Conservation (phyloP, 2,329 filamentous ascomycete species). For the Fusarium bactridioides region DNA sequence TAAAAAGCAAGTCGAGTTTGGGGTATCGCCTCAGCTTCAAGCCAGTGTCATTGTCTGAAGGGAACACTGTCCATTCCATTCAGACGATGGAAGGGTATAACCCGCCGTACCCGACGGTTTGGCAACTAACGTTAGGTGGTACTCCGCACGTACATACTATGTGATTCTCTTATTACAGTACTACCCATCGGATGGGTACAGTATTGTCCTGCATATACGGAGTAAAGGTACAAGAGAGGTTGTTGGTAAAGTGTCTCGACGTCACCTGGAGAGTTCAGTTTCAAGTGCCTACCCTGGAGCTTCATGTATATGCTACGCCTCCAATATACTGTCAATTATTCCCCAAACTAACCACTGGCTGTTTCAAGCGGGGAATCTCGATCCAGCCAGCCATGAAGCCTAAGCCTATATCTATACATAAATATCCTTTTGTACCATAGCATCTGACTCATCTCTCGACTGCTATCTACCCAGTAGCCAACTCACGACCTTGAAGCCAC, state of each 20-base stretch:
- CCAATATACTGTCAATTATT: background rate
- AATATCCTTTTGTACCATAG: background rate
- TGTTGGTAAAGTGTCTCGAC: too few species aligned
- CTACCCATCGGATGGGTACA: background rate
- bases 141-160: too few species aligned
- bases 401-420: background rate
- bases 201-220: background rate
- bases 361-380: conserved; percentile 7
- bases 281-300: background rate
- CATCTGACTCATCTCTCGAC: background rate
- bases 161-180: background rate
- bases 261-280: too few species aligned
- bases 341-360: conserved; percentile 20
- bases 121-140: background rate
- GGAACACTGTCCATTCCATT: background rate
- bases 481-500: background rate
- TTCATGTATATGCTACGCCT: background rate
- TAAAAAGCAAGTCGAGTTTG: background rate
- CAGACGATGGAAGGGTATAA: too few species aligned
- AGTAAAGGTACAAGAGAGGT: background rate
- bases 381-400: conserved; percentile 1
- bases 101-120: background rate
- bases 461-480: background rate
- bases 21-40: background rate
- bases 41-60: background rate